Percentiles rank a stretch among this genome's conserved stretches.
Evolutionary conservation across 306 rosid genomes (phyloP).

Genomic region (Inga oerstediana): DNA sequence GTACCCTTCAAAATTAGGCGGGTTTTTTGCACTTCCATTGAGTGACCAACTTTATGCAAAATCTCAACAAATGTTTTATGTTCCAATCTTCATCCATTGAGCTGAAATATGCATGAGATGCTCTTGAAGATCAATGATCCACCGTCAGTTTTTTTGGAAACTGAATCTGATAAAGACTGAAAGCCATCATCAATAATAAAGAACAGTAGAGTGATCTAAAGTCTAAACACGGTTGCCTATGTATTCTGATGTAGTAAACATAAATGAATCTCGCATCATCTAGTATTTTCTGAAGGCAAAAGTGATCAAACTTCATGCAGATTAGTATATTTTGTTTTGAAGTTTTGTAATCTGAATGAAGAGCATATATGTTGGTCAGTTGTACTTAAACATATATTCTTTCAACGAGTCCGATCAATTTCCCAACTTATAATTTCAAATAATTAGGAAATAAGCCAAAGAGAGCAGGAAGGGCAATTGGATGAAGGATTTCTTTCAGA

Average conservation of each 20-base stretch:
- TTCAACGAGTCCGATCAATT: conserved; percentile 4
- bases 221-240: conserved; percentile 5
- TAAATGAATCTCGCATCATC: conserved; percentile 18
- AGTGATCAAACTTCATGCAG: conserved; percentile 21
- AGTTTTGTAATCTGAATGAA: conserved; percentile 25
- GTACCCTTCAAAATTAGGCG: not conserved
- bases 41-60: conserved; percentile 5
- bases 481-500: conserved; percentile 96
- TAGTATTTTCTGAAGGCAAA: conserved; percentile 19
- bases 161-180: conserved; percentile 18
- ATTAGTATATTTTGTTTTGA: not conserved
- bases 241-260: conserved; percentile 7
- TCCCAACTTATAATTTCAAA: conserved; percentile 30
- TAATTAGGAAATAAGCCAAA: conserved; percentile 68
- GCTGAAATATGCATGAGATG: conserved; percentile 4
- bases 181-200: conserved; percentile 23
- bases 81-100: not conserved
- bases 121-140: conserved; percentile 19
- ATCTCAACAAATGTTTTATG: conserved; percentile 5
- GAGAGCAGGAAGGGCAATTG: conserved; percentile 84
- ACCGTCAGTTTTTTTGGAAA: conserved; percentile 17
- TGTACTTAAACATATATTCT: conserved; percentile 3
- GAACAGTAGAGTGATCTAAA: conserved; percentile 1
- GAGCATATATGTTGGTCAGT: conserved; percentile 21
- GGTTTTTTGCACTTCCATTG: conserved; percentile 1